Base-by-base conservation (phyloP, 495 filamentous ascomycete genomes). In the Xylaria grammica region DNA sequence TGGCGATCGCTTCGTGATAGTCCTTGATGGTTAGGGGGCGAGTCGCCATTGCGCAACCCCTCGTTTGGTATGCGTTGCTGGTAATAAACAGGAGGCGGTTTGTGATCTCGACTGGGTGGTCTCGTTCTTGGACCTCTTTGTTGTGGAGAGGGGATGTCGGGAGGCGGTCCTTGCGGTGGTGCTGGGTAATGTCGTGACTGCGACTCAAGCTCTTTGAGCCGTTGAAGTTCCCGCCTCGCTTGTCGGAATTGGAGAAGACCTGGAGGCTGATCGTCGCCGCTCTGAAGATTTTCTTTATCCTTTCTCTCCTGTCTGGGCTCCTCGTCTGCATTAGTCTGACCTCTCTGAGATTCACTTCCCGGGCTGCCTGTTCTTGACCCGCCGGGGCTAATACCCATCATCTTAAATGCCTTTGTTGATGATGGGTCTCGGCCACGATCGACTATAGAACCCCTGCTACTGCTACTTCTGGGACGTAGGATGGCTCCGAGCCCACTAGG, bases 391-490 rank as follows among this genome's bases (percentile, higher is more conserved):
- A 91, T 76, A 4, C 91, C 90, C 42, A 93, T 82, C 75, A 92
- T 87, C 75, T 90, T 93, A 74, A 87, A 82, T 0, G 87, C 84
- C 70, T 90, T 94, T 1, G 88, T 83, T 24, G 81, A 81, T 0
- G 75, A 68, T 8, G 54, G 32, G 13, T 75, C 77, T 38, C 78
- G 66, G 45, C 75, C 61, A 62, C 72, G 79, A 68, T 85, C 83
- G 38, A 79, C 71, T 26, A 90, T 70, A 19, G 85, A 88, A 3
- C 87, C 86, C 51, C 84, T 85, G 65, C 84, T 89, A 2, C 84
- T 85, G 65, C 84, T 89, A 2, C 86, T 78, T 68, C 90, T 92
- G 51, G 86, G 77, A 68, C 88, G 90, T 59, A 95, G 75, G 24
- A 92, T 80, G 24, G 62, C 42, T 3, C 85, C 85, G 59, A 95